Percentiles rank a stretch among this genome's conserved stretches.
Evolutionary conservation across 306 rosid genomes (phyloP).

Genomic region (Vigna hirtella): DNA sequence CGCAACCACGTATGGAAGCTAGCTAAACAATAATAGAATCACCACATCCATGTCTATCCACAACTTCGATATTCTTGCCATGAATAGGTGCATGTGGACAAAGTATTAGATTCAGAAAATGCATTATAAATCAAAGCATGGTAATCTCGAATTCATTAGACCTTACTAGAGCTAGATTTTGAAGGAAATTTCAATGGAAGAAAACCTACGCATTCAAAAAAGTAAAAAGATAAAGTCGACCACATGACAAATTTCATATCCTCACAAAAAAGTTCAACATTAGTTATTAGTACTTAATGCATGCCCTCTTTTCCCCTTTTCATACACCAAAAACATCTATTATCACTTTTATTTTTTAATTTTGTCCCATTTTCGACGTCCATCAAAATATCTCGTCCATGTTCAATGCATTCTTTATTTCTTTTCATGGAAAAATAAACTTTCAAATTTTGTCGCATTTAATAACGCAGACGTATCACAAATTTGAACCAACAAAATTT

Average conservation of each 20-base stretch:
- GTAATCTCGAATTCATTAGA: slow-evolving; percentile 39
- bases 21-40: slow-evolving; percentile 45
- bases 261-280: slow-evolving; percentile 39
- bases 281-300: slow-evolving; percentile 40
- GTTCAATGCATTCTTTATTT: slow-evolving; percentile 11
- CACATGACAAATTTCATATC: slow-evolving; percentile 47
- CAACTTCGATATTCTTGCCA: slow-evolving; percentile 18
- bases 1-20: slow-evolving; percentile 41
- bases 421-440: neutral
- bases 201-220: slow-evolving; percentile 38
- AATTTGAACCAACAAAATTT: neutral
- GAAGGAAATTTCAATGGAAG: slow-evolving; percentile 39
- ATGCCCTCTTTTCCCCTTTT: neutral
- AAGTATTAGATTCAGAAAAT: slow-evolving; percentile 36
- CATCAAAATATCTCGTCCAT: slow-evolving; percentile 1
- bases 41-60: slow-evolving; percentile 46
- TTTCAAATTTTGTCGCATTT: neutral
- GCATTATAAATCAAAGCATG: slow-evolving; percentile 25
- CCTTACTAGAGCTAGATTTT: slow-evolving; percentile 38
- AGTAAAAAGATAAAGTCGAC: slow-evolving; percentile 27
- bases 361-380: slow-evolving; percentile 22
- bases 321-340: slow-evolving; percentile 18
- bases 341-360: neutral
- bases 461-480: neutral
- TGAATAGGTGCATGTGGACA: slow-evolving; percentile 42